A percentile compares a stretch with the other conserved stretches of the same genome.
Conservation (phyloP, 345 rosid genomes). For the Citrus sinensis region DNA sequence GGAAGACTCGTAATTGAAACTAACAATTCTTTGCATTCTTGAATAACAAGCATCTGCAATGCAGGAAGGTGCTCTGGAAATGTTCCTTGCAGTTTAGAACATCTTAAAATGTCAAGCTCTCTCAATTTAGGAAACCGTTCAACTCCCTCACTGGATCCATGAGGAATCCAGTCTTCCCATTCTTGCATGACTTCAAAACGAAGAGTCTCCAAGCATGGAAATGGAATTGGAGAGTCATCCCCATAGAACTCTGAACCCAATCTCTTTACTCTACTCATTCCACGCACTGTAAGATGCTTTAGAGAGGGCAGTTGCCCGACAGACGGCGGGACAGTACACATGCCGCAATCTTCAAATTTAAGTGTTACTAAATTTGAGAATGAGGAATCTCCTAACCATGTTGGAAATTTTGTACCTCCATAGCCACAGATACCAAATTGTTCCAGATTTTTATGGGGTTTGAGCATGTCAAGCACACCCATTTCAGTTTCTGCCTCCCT, state of each 20-base stretch:
- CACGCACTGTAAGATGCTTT: background rate
- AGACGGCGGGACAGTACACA: background rate
- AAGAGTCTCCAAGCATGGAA: background rate
- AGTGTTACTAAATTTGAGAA: background rate
- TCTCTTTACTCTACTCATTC: background rate
- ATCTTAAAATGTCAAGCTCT: no score
- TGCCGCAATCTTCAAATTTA: background rate
- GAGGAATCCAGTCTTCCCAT: no score
- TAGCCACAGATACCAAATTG: background rate
- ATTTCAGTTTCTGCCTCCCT: background rate
- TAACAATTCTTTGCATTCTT: no score
- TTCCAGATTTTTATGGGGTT: background rate
- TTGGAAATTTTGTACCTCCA: background rate
- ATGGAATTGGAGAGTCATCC: background rate
- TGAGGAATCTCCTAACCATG: slow-evolving; percentile 17
- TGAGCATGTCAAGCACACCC: background rate
- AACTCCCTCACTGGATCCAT: no score
- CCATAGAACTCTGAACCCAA: slow-evolving; percentile 2
- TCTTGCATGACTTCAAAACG: no score
- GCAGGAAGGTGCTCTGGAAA: no score
- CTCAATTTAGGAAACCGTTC: no score
- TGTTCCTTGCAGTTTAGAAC: no score
- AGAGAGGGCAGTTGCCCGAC: slow-evolving; percentile 1
- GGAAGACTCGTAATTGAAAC: no score
- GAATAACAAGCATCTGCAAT: no score